Percentiles rank a stretch among this genome's conserved stretches.
phyloP scores from a whole-genome alignment of 1,139 yeast species.

The Hansenula sp. region DNA sequence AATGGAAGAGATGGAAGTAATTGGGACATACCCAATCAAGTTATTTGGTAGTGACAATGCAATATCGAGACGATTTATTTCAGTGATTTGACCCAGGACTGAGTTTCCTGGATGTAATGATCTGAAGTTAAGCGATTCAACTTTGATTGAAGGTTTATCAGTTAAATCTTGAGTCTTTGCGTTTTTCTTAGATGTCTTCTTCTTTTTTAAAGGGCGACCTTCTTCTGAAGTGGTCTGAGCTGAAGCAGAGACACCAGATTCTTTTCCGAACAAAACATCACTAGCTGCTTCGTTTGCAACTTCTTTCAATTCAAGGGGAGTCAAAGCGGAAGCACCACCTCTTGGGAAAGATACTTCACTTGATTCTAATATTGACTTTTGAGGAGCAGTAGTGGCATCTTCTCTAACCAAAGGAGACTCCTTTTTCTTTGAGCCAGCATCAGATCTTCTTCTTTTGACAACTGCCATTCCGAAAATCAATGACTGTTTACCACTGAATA shows the following conservation, averaged over 20 bases:
- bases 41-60: slow-evolving; percentile 79
- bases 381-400: slow-evolving; percentile 32
- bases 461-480: slow-evolving; percentile 11
- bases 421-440: slow-evolving; percentile 19
- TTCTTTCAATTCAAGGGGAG: slow-evolving; percentile 89
- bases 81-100: slow-evolving; percentile 71
- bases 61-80: slow-evolving; percentile 59
- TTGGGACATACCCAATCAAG: slow-evolving; percentile 74
- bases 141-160: slow-evolving; percentile 27
- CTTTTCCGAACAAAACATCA: slow-evolving; percentile 70
- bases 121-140: slow-evolving; percentile 59
- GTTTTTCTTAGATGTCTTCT: slow-evolving; percentile 26
- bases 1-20: slow-evolving; percentile 69
- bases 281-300: slow-evolving; percentile 88
- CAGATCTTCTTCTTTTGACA: slow-evolving; percentile 34
- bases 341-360: slow-evolving; percentile 84
- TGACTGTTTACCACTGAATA: neutral
- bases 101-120: slow-evolving; percentile 65
- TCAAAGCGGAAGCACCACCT: slow-evolving; percentile 85
- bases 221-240: slow-evolving; percentile 23
- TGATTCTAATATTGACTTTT: slow-evolving; percentile 27
- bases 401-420: slow-evolving; percentile 34
- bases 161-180: slow-evolving; percentile 24
- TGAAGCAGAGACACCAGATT: slow-evolving; percentile 22
- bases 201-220: slow-evolving; percentile 34